Evolutionary conservation across 1,284 basidiomycete genomes (phyloP).

Genomic region (Coniferiporia sulphurascens): DNA sequence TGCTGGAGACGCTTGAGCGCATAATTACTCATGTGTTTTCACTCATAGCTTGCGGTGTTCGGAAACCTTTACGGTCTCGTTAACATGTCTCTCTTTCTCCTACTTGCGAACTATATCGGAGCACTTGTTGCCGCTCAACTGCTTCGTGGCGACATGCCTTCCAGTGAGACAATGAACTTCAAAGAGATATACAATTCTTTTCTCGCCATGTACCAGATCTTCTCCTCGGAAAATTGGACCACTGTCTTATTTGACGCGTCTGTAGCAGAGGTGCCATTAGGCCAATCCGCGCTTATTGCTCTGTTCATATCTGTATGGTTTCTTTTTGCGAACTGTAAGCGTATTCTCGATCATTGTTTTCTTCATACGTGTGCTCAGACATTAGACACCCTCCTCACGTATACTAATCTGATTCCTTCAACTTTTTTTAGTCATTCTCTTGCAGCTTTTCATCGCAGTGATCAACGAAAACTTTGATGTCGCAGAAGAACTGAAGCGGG

Average conservation of each 20-base stretch:
- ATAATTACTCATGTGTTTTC: constrained; percentile 18
- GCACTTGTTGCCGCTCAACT: constrained; percentile 78
- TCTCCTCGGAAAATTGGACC: constrained; percentile 96
- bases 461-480: constrained; percentile 97
- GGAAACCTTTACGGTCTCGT: constrained; percentile 88
- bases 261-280: constrained; percentile 56
- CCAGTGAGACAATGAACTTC: constrained; percentile 67
- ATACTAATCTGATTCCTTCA: constrained; percentile 11
- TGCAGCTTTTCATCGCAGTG: constrained; percentile 98
- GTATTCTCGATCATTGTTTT: constrained; percentile 9
- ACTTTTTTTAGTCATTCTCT: constrained; percentile 68
- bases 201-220: constrained; percentile 83
- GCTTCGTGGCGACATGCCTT: constrained; percentile 74
- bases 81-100: constrained; percentile 93
- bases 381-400: not conserved
- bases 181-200: constrained; percentile 89
- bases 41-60: constrained; percentile 72
- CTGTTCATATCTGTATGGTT: constrained; percentile 86
- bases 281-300: constrained; percentile 72
- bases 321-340: constrained; percentile 88
- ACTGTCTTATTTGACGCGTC: constrained; percentile 72
- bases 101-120: constrained; percentile 85
- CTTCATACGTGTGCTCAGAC: not conserved
- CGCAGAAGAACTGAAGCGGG: constrained; percentile 87
- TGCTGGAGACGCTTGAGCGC: constrained; percentile 1